Evolutionary conservation across 73 alveolate species (phyloP).

Genomic region (Tetrahymena malaccensis): DNA sequence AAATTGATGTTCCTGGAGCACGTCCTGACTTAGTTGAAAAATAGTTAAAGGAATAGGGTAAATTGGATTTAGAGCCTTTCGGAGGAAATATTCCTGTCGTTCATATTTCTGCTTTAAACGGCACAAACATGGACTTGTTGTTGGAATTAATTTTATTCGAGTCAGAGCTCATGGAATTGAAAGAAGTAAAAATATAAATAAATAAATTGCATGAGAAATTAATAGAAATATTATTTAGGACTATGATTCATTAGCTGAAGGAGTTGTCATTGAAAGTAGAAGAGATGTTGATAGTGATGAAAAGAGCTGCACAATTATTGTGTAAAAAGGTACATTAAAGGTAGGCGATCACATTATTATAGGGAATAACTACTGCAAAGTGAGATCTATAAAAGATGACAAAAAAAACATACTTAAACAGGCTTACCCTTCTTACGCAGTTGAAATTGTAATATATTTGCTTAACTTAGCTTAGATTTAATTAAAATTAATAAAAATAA

Average conservation of each 20-base stretch:
- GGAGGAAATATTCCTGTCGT: slow-evolving; percentile 74
- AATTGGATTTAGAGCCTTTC: slow-evolving; percentile 48
- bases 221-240: slow-evolving; percentile 18
- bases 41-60: slow-evolving; percentile 47
- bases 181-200: slow-evolving; percentile 13
- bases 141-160: slow-evolving; percentile 51
- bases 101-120: slow-evolving; percentile 61
- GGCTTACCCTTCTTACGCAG: slow-evolving; percentile 76
- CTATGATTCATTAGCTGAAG: slow-evolving; percentile 14
- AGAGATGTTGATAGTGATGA: slow-evolving; percentile 48
- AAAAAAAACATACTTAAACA: slow-evolving; percentile 33
- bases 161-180: slow-evolving; percentile 51
- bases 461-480: background rate
- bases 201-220: slow-evolving; percentile 42
- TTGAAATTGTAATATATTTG: slow-evolving; percentile 34
- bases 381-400: slow-evolving; percentile 59
- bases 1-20: slow-evolving; percentile 69
- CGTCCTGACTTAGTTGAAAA: slow-evolving; percentile 57
- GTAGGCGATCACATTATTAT: slow-evolving; percentile 59
- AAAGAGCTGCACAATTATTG: slow-evolving; percentile 57
- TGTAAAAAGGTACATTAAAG: slow-evolving; percentile 61
- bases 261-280: slow-evolving; percentile 40
- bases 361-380: slow-evolving; percentile 67
- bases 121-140: slow-evolving; percentile 50
- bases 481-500: background rate